Percentiles rank a stretch among this genome's conserved stretches.
These are phyloP conservation scores for Amanita polypyramis DNA, from an alignment of 768 basidiomycete genomes.

Conservation along the genomic window DNA sequence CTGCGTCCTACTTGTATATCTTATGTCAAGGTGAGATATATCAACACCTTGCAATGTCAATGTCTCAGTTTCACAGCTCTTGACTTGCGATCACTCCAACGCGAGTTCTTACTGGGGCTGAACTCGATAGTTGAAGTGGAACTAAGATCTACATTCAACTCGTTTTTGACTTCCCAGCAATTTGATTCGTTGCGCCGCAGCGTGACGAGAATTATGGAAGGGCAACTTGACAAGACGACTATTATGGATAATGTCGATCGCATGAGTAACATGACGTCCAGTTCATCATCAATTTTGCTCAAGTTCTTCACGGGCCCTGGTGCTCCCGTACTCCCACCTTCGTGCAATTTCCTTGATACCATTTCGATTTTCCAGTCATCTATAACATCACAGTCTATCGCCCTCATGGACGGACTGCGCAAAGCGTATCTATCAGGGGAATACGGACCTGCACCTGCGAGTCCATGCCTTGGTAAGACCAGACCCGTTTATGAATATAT, in stretches of 20 bases:
- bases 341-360: conserved; percentile 15
- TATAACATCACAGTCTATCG: conserved; percentile 36
- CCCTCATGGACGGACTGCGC: conserved; percentile 36
- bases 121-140: conserved; percentile 38
- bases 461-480: conserved; percentile 50
- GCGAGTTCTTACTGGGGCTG: conserved; percentile 43
- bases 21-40: conserved; percentile 48
- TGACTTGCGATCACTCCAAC: conserved; percentile 67
- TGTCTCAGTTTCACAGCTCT: conserved; percentile 32
- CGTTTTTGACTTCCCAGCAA: conserved; percentile 21
- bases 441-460: conserved; percentile 55
- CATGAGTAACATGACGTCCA: conserved; percentile 53
- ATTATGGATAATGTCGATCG: conserved; percentile 61
- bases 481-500: conserved; percentile 61
- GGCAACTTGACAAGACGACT: conserved; percentile 54
- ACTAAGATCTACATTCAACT: conserved; percentile 32
- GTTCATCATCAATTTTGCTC: conserved; percentile 39
- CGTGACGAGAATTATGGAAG: conserved; percentile 31
- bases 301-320: conserved; percentile 32
- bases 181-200: conserved; percentile 21
- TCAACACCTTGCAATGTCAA: not conserved
- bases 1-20: conserved; percentile 61
- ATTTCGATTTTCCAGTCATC: conserved; percentile 42
- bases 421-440: conserved; percentile 46
- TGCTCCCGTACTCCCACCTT: conserved; percentile 18